Evolutionary conservation across 1,284 basidiomycete genomes (phyloP).

Genomic region (Albatrellus sp.): DNA sequence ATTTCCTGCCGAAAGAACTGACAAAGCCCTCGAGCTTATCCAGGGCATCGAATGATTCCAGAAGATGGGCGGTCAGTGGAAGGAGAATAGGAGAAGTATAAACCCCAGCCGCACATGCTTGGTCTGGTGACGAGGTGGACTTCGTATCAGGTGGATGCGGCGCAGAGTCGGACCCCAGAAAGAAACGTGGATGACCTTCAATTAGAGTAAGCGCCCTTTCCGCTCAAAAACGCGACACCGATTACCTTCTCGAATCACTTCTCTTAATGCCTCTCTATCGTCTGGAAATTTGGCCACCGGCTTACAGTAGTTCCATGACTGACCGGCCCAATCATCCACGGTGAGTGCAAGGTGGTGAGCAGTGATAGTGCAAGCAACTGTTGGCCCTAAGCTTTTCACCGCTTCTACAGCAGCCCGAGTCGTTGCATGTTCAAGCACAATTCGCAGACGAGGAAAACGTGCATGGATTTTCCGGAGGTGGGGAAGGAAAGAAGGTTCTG

Average conservation of each 20-base stretch:
- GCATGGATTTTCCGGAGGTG: conserved; percentile 79
- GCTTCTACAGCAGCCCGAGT: conserved; percentile 90
- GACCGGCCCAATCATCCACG: conserved; percentile 96
- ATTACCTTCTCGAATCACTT: conserved; percentile 69
- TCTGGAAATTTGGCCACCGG: conserved; percentile 95
- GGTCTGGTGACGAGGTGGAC: conserved; percentile 58
- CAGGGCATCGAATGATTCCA: conserved; percentile 80
- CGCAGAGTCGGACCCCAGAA: conserved; percentile 95
- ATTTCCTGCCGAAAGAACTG: conserved; percentile 63
- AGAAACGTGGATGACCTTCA: conserved; percentile 87
- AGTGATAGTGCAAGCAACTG: conserved; percentile 95
- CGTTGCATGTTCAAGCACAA: conserved; percentile 99
- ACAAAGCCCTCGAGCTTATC: conserved; percentile 74
- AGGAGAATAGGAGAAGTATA: conserved; percentile 87
- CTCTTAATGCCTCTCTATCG: conserved; percentile 77
- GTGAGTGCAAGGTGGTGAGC: conserved; percentile 92
- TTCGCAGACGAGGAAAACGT: conserved; percentile 85
- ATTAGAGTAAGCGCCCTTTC: conserved; percentile 5
- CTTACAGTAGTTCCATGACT: conserved; percentile 96
- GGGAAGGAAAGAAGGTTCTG: conserved; percentile 83
- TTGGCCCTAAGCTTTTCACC: conserved; percentile 74
- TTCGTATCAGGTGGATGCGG: conserved; percentile 84
- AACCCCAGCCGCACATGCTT: conserved; percentile 83
- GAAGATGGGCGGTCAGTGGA: conserved; percentile 75
- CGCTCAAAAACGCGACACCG: not conserved